A percentile compares a stretch with the other conserved stretches of the same genome.
Conservation (phyloP, 441 rosid genomes). For the Brassica balearica region DNA sequence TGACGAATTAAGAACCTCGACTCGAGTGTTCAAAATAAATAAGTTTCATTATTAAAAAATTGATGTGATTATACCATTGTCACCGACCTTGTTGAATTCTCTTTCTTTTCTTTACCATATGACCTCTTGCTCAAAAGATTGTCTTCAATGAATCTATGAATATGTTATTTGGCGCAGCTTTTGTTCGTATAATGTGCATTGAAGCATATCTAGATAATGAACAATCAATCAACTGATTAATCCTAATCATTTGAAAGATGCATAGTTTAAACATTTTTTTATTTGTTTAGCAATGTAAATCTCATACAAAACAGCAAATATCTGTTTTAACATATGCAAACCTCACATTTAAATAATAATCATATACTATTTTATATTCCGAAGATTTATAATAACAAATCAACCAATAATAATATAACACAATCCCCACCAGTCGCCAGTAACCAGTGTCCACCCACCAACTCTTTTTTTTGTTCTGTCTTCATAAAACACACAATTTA, state of each 20-base stretch:
- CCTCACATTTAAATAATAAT: conserved; percentile 18
- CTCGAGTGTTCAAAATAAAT: not conserved
- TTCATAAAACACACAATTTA: conserved; percentile 42
- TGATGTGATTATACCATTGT: not conserved
- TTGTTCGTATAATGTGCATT: not conserved
- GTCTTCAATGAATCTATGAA: not conserved
- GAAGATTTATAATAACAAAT: conserved; percentile 40
- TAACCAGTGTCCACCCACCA: conserved; percentile 17
- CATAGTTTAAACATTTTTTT: not conserved
- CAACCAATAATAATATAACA: conserved; percentile 41
- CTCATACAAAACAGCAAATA: conserved; percentile 1
- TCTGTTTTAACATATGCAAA: conserved; percentile 12
- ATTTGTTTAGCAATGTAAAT: conserved; percentile 9
- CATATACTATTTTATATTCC: conserved; percentile 30
- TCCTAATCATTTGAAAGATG: not conserved
- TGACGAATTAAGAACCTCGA: conserved; percentile 1
- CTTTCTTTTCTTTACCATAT: not conserved
- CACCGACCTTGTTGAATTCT: not conserved
- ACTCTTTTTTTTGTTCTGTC: conserved; percentile 10
- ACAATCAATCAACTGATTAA: not conserved
- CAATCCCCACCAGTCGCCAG: conserved; percentile 21
- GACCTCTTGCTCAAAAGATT: not conserved
- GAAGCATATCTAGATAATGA: not conserved
- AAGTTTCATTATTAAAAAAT: not conserved
- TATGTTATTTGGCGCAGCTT: not conserved